phyloP scores from a whole-genome alignment of 768 basidiomycete species.

The Auriculariales sp. region DNA sequence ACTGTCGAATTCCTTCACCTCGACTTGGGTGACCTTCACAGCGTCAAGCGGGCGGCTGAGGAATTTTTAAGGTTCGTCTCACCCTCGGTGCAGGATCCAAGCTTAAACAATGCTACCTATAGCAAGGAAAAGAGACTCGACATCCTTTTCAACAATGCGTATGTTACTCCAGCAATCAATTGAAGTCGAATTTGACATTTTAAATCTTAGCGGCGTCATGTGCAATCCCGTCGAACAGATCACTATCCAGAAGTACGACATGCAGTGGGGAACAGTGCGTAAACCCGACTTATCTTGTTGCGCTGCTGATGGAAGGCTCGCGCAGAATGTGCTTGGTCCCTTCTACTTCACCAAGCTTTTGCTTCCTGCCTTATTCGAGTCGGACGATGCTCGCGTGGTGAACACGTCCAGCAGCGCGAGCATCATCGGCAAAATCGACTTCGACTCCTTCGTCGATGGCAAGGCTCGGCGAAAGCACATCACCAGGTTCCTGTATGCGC shows the following conservation, averaged over 20 bases:
- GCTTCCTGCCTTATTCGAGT: slow-evolving; percentile 24
- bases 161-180: not conserved
- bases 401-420: too few relatives aligned
- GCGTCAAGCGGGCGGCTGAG: slow-evolving; percentile 5
- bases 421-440: too few relatives aligned
- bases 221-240: slow-evolving; percentile 20
- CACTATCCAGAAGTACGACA: slow-evolving; percentile 36
- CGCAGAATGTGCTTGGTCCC: slow-evolving; percentile 10
- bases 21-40: slow-evolving; percentile 27
- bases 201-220: slow-evolving; percentile 41
- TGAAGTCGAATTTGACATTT: not conserved
- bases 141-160: slow-evolving; percentile 5
- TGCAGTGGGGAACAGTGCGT: slow-evolving; percentile 44
- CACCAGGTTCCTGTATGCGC: slow-evolving; percentile 15
- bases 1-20: slow-evolving; percentile 27
- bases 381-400: slow-evolving; percentile 20
- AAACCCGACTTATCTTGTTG: too few relatives aligned
- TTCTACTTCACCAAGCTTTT: slow-evolving; percentile 20
- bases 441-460: slow-evolving; percentile 26
- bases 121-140: slow-evolving; percentile 7
- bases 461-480: slow-evolving; percentile 14
- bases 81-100: too few relatives aligned
- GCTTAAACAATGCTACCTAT: too few relatives aligned
- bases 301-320: too few relatives aligned
- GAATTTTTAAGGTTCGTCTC: too few relatives aligned